Percentiles rank a stretch among this genome's conserved stretches.
phyloP scores from a whole-genome alignment of 2,329 filamentous ascomycete genomes.

The Cytospora chrysosperma region DNA sequence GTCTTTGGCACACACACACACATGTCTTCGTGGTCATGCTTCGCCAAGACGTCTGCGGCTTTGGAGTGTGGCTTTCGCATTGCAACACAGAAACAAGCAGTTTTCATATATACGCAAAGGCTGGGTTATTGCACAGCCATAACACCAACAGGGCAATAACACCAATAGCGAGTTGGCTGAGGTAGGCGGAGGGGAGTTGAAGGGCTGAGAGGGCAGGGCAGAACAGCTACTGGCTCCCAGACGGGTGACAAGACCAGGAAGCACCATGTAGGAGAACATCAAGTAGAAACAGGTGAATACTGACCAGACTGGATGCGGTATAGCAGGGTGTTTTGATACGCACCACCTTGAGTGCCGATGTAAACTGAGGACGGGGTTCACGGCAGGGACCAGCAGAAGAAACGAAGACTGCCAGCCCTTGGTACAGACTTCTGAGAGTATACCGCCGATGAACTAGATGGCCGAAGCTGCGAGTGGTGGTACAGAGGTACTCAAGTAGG shows the following conservation, averaged over 20 bases:
- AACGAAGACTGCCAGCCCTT: neutral
- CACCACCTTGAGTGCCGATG: neutral
- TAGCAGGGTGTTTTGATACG: neutral
- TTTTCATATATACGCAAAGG: neutral
- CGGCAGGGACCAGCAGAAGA: neutral
- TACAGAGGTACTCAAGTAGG: neutral
- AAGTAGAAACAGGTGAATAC: neutral
- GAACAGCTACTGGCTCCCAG: neutral
- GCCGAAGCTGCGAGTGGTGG: neutral
- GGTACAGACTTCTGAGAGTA: neutral
- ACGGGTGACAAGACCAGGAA: neutral
- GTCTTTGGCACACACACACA: neutral
- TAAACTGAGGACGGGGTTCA: neutral
- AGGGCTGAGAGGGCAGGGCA: neutral
- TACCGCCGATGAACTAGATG: constrained; percentile 4
- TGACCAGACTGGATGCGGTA: constrained; percentile 1
- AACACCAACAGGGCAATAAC: too few relatives aligned
- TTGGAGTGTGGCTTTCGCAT: neutral
- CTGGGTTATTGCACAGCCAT: neutral
- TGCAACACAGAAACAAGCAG: neutral
- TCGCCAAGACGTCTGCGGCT: neutral
- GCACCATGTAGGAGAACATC: neutral
- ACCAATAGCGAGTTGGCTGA: neutral
- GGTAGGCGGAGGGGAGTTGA: neutral
- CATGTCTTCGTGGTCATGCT: constrained; percentile 4